A percentile compares a stretch with the other conserved stretches of the same genome.
These are phyloP conservation scores for Coprinopsis marcescibilis DNA, from an alignment of 768 basidiomycete genomes.

Conservation along the genomic window DNA sequence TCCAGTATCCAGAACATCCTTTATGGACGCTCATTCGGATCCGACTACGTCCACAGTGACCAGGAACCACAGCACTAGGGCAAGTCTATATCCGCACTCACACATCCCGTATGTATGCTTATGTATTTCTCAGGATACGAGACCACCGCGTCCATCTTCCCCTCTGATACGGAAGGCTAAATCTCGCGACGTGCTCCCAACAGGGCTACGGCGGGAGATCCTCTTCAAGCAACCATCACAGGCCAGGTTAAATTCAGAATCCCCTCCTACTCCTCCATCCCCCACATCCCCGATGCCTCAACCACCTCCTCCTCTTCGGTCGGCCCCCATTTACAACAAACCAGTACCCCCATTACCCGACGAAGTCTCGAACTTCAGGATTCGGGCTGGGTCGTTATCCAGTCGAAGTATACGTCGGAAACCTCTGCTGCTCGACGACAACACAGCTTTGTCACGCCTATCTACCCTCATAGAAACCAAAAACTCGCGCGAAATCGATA, in stretches of 20 bases:
- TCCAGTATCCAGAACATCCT: constrained; percentile 24
- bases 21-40: constrained; percentile 21
- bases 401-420: constrained; percentile 30
- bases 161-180: neutral
- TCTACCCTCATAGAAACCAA: constrained; percentile 33
- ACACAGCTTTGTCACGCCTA: constrained; percentile 24
- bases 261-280: constrained; percentile 33
- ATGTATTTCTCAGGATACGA: constrained; percentile 5
- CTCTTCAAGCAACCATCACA: neutral
- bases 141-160: constrained; percentile 1
- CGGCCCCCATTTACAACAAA: constrained; percentile 25
- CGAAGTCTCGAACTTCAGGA: constrained; percentile 16
- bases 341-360: constrained; percentile 29
- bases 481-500: constrained; percentile 28
- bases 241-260: constrained; percentile 12
- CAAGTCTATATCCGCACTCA: no score
- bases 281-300: no score
- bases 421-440: constrained; percentile 35
- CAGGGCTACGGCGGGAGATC: neutral
- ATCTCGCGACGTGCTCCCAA: constrained; percentile 4
- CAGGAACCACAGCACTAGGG: neutral
- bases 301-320: constrained; percentile 28
- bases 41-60: neutral
- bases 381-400: constrained; percentile 24
- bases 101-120: no score